A percentile compares a stretch with the other conserved stretches of the same genome.
Conservation (phyloP, 2,329 filamentous ascomycete species). For the Exophiala calicioides region DNA sequence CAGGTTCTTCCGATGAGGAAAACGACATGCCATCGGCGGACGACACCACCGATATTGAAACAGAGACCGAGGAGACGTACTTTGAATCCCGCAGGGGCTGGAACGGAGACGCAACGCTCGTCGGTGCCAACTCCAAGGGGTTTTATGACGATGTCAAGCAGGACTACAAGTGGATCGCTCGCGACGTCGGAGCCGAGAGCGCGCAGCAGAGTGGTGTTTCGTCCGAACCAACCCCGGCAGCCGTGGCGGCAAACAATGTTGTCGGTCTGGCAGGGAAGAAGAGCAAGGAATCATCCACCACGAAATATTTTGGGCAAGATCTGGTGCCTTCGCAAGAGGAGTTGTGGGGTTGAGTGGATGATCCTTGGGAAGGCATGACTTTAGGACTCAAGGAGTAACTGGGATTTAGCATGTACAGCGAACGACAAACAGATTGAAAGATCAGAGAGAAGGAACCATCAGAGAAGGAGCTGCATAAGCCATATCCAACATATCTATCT, state of each 20-base stretch:
- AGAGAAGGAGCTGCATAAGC: too few relatives aligned
- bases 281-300: conserved; percentile 15
- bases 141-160: conserved; percentile 22
- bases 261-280: conserved; percentile 17
- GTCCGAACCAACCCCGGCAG: neutral
- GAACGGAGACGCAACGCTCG: conserved; percentile 19
- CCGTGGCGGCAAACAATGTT: conserved; percentile 12
- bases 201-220: conserved; percentile 1
- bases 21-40: conserved; percentile 3
- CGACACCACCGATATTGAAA: conserved; percentile 23
- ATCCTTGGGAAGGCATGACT: too few relatives aligned
- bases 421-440: too few relatives aligned
- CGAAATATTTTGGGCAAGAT: conserved; percentile 19
- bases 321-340: conserved; percentile 22
- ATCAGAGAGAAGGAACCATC: too few relatives aligned
- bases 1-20: neutral
- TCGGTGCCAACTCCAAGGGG: conserved; percentile 10
- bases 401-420: too few relatives aligned
- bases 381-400: too few relatives aligned
- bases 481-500: too few relatives aligned
- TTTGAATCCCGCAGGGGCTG: conserved; percentile 26
- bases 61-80: conserved; percentile 26
- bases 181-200: conserved; percentile 19
- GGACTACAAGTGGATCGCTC: conserved; percentile 22
- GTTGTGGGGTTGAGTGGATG: conserved; percentile 26